phyloP scores from a whole-genome alignment of 768 basidiomycete genomes.

The Psilocybe azurescens region DNA sequence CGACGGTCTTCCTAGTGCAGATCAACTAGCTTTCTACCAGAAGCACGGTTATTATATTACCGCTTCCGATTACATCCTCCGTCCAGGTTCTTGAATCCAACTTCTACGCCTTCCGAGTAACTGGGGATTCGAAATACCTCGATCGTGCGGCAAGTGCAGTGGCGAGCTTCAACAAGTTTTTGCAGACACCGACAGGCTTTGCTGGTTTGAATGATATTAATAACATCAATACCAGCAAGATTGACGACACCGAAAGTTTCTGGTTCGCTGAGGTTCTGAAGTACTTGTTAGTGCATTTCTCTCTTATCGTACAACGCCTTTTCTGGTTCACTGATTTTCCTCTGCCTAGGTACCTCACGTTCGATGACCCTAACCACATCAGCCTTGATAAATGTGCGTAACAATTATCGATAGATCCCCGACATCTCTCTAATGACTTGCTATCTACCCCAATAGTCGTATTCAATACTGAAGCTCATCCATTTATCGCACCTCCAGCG shows the following conservation, averaged over 20 bases:
- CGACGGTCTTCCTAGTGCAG: slow-evolving; percentile 35
- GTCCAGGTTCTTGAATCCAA: slow-evolving; percentile 84
- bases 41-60: slow-evolving; percentile 72
- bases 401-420: too few relatives aligned
- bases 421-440: neutral
- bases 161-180: slow-evolving; percentile 60
- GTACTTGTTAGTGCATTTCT: slow-evolving; percentile 63
- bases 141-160: slow-evolving; percentile 66
- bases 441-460: slow-evolving; percentile 59
- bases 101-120: slow-evolving; percentile 79
- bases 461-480: slow-evolving; percentile 78
- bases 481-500: slow-evolving; percentile 61
- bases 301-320: neutral
- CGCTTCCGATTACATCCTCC: slow-evolving; percentile 59
- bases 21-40: slow-evolving; percentile 57
- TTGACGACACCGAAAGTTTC: slow-evolving; percentile 74
- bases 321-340: neutral
- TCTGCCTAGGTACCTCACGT: slow-evolving; percentile 64
- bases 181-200: slow-evolving; percentile 53
- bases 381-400: slow-evolving; percentile 68
- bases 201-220: slow-evolving; percentile 65
- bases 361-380: slow-evolving; percentile 71
- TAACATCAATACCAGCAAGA: slow-evolving; percentile 39
- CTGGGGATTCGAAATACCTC: slow-evolving; percentile 72
- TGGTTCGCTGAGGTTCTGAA: slow-evolving; percentile 81